Evolutionary conservation across 2,329 filamentous ascomycete genomes (phyloP).

Genomic region (Colletotrichum abscissum): DNA sequence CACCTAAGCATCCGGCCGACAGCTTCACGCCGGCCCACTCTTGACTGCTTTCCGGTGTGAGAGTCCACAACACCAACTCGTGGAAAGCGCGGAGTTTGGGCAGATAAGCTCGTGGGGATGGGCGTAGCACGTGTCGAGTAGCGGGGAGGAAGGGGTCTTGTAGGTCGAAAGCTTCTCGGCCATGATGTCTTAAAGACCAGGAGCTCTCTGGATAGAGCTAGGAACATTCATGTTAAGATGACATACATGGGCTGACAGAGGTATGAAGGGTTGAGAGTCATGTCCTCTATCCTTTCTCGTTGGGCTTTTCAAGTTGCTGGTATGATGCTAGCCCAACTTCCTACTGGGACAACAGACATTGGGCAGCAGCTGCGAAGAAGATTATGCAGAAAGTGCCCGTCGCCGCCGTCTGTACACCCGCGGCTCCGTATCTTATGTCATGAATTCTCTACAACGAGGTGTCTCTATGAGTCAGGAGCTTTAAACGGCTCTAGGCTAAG

Average conservation of each 20-base stretch:
- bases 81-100: neutral
- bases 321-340: neutral
- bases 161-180: neutral
- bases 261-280: neutral
- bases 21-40: neutral
- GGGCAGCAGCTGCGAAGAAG: neutral
- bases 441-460: no score
- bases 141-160: neutral
- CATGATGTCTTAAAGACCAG: neutral
- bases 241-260: neutral
- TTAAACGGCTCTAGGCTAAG: no score
- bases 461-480: no score
- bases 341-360: neutral
- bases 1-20: slow-evolving; percentile 14
- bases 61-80: neutral
- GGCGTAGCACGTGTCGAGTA: neutral
- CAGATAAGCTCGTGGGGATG: neutral
- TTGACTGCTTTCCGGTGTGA: neutral
- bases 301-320: neutral
- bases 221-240: neutral
- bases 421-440: no score
- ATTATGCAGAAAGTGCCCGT: no score
- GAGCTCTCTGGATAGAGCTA: neutral
- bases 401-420: no score
- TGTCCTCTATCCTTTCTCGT: neutral